Conservation (phyloP, 805 yeast genomes). For the Yarrowia sp. region DNA sequence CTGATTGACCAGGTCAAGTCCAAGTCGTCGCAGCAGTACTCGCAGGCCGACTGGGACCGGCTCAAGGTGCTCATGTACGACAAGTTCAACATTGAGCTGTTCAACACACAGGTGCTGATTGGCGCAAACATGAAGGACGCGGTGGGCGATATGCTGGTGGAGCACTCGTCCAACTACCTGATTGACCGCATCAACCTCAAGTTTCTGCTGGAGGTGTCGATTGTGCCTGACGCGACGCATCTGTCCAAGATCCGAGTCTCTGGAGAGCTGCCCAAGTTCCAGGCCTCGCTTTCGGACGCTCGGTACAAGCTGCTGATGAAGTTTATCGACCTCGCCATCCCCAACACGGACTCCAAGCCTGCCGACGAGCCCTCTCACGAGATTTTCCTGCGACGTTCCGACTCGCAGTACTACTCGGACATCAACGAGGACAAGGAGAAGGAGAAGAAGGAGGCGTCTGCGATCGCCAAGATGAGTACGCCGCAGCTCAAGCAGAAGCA, state of each 20-base stretch:
- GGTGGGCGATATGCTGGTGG: conserved; percentile 54
- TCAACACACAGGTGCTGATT: conserved; percentile 83
- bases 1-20: conserved; percentile 64
- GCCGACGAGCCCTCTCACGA: conserved; percentile 35
- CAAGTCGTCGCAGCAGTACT: conserved; percentile 54
- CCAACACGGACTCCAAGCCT: conserved; percentile 46
- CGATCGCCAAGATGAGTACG: neutral
- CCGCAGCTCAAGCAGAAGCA: conserved; percentile 49
- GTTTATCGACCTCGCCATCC: conserved; percentile 66
- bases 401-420: conserved; percentile 8
- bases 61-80: conserved; percentile 85
- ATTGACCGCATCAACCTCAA: conserved; percentile 75
- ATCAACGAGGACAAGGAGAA: neutral
- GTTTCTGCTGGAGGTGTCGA: conserved; percentile 75
- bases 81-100: conserved; percentile 68
- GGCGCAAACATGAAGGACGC: conserved; percentile 81
- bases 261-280: conserved; percentile 72
- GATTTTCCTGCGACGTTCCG: neutral
- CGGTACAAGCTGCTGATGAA: conserved; percentile 88
- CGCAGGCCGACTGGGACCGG: conserved; percentile 68
- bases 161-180: conserved; percentile 54
- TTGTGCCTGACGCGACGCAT: conserved; percentile 73
- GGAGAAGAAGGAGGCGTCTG: neutral
- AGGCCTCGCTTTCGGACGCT: conserved; percentile 74
- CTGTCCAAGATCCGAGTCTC: conserved; percentile 70